Conservation (phyloP, 345 rosid genomes). For the Pistacia integerrima region DNA sequence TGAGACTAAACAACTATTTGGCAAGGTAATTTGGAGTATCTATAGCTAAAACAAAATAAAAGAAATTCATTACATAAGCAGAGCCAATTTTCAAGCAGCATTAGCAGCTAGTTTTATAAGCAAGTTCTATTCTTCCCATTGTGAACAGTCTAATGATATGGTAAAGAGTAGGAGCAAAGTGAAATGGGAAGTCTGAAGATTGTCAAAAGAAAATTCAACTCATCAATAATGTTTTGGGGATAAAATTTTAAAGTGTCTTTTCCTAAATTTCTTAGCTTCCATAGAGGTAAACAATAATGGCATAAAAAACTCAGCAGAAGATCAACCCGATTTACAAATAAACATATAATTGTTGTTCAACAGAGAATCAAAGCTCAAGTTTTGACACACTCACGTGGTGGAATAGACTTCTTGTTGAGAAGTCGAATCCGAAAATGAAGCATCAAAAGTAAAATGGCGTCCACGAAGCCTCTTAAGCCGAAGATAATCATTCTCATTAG, state of each 20-base stretch:
- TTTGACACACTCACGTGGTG: constrained; percentile 62
- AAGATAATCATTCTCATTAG: constrained; percentile 78
- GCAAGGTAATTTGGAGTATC: no score
- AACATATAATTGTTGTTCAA: no score
- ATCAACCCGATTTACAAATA: constrained; percentile 4
- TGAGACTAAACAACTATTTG: no score
- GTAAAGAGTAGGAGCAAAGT: no score
- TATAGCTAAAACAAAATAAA: neutral
- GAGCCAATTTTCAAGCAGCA: neutral
- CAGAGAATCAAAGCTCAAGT: constrained; percentile 10
- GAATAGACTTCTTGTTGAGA: constrained; percentile 83
- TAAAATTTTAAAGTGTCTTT: no score
- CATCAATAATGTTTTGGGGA: no score
- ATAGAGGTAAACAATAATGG: no score
- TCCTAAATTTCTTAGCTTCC: no score
- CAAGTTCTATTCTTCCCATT: neutral
- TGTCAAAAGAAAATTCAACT: no score
- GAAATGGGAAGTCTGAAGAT: no score
- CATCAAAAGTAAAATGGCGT: constrained; percentile 85
- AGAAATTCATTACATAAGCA: neutral
- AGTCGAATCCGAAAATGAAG: constrained; percentile 78
- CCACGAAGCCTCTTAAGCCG: constrained; percentile 89
- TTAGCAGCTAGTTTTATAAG: neutral
- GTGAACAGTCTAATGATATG: no score
- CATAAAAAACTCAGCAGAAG: no score